A percentile compares a stretch with the other conserved stretches of the same genome.
Conservation (phyloP, 1,284 basidiomycete genomes). For the Clitocybe nebularis region DNA sequence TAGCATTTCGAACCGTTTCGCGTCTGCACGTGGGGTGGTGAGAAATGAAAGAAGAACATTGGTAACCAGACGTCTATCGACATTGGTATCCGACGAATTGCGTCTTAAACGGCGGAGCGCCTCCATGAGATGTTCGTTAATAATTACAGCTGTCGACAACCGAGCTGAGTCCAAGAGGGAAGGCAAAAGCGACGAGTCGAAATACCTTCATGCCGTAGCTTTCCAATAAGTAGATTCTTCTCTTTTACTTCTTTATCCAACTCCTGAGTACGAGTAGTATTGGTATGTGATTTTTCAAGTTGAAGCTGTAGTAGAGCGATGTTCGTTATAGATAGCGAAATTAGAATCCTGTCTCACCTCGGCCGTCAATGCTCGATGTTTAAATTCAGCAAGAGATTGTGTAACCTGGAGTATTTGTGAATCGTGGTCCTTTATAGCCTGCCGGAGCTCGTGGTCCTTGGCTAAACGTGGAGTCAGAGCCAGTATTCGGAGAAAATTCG, state of each 20-base stretch:
- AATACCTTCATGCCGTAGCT: conserved; percentile 95
- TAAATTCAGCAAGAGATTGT: conserved; percentile 78
- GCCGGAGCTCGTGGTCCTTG: conserved; percentile 72
- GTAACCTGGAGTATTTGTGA: conserved; percentile 68
- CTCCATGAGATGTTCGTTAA: conserved; percentile 97
- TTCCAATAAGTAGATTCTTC: conserved; percentile 88
- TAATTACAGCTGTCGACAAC: conserved; percentile 73
- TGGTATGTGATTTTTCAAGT: conserved; percentile 71
- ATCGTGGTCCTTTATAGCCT: conserved; percentile 82
- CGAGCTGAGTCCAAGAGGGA: not conserved
- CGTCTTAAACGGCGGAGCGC: conserved; percentile 90
- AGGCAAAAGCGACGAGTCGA: conserved; percentile 14
- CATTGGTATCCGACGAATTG: conserved; percentile 83
- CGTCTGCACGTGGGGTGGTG: conserved; percentile 84
- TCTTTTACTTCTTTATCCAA: conserved; percentile 92
- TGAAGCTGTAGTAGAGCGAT: conserved; percentile 40
- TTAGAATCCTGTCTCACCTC: conserved; percentile 50
- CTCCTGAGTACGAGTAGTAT: conserved; percentile 60
- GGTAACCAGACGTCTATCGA: conserved; percentile 91
- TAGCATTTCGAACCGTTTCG: conserved; percentile 97
- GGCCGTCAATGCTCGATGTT: conserved; percentile 80
- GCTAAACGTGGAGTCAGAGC: conserved; percentile 32
- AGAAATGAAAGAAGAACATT: conserved; percentile 95
- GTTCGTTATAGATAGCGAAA: conserved; percentile 11
- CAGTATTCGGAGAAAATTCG: conserved; percentile 1